phyloP scores from a whole-genome alignment of 176 grass and related monocot genomes.

The Eragrostis nindensis region DNA sequence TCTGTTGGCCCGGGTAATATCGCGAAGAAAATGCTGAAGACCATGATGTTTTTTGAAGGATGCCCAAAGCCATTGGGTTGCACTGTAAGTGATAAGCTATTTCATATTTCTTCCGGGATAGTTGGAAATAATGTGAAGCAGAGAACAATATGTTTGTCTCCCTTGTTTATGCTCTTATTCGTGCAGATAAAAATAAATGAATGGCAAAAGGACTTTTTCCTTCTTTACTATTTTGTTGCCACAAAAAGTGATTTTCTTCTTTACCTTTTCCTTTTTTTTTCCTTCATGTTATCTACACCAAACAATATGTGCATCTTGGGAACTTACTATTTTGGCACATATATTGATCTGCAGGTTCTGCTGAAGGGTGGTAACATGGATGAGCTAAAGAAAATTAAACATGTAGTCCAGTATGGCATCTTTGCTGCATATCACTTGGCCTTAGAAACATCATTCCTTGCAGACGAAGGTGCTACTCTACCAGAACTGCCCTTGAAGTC shows the following conservation, averaged over 20 bases:
- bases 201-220: background rate
- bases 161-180: constrained; percentile 24
- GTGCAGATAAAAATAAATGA: constrained; percentile 5
- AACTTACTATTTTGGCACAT: constrained; percentile 34
- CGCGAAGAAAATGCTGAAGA: constrained; percentile 73
- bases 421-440: constrained; percentile 96
- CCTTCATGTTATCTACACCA: constrained; percentile 21
- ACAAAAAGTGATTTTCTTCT: background rate
- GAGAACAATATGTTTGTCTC: constrained; percentile 23
- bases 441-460: constrained; percentile 97
- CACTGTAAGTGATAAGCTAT: constrained; percentile 78
- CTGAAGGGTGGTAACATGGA: constrained; percentile 81
- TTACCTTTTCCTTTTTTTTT: constrained; percentile 7
- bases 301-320: constrained; percentile 4
- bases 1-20: constrained; percentile 46
- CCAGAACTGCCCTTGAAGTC: constrained; percentile 75
- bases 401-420: constrained; percentile 91
- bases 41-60: constrained; percentile 97
- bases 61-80: constrained; percentile 86
- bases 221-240: too few species aligned
- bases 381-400: constrained; percentile 96
- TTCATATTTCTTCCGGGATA: constrained; percentile 35
- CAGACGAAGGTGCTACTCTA: constrained; percentile 86
- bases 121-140: constrained; percentile 29
- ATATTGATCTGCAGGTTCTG: constrained; percentile 67